These are phyloP conservation scores for Fraxinus platypoda DNA, from an alignment of 305 asterid species.

Conservation along the genomic window DNA sequence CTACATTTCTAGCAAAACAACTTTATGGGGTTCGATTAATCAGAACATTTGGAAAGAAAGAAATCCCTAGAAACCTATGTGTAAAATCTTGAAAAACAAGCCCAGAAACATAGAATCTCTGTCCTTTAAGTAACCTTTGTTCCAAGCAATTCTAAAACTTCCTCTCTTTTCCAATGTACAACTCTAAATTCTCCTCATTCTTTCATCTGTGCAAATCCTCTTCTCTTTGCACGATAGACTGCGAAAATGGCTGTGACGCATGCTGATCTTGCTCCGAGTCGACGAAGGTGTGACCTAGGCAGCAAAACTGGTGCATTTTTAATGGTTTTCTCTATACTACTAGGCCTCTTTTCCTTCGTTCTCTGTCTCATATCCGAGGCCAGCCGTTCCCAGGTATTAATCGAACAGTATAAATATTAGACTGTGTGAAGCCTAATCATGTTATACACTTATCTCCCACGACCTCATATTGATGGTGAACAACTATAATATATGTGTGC, in stretches of 20 bases:
- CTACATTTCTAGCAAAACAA: background rate
- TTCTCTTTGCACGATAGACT: background rate
- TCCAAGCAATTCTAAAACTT: slow-evolving; percentile 74
- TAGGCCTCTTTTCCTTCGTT: slow-evolving; percentile 77
- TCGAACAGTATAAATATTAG: background rate
- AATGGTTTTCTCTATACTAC: slow-evolving; percentile 54
- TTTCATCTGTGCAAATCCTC: background rate
- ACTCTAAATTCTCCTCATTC: slow-evolving; percentile 9
- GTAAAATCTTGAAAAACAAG: slow-evolving; percentile 34
- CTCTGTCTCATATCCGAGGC: slow-evolving; percentile 79
- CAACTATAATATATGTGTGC: background rate
- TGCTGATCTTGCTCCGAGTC: slow-evolving; percentile 71
- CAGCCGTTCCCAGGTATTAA: slow-evolving; percentile 61
- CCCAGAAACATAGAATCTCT: slow-evolving; percentile 58
- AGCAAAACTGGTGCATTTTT: slow-evolving; percentile 74
- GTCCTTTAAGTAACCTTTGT: slow-evolving; percentile 87
- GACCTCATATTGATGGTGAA: too few species aligned
- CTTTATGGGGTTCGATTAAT: slow-evolving; percentile 8
- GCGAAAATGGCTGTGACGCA: slow-evolving; percentile 77
- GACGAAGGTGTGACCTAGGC: slow-evolving; percentile 43
- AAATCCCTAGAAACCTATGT: slow-evolving; percentile 4
- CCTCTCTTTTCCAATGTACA: slow-evolving; percentile 17
- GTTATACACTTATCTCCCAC: too few species aligned
- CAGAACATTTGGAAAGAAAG: slow-evolving; percentile 2
- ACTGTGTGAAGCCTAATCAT: background rate